These are phyloP conservation scores for Phyllostachys edulis DNA, from an alignment of 176 grass and related monocot genomes.

Conservation along the genomic window DNA sequence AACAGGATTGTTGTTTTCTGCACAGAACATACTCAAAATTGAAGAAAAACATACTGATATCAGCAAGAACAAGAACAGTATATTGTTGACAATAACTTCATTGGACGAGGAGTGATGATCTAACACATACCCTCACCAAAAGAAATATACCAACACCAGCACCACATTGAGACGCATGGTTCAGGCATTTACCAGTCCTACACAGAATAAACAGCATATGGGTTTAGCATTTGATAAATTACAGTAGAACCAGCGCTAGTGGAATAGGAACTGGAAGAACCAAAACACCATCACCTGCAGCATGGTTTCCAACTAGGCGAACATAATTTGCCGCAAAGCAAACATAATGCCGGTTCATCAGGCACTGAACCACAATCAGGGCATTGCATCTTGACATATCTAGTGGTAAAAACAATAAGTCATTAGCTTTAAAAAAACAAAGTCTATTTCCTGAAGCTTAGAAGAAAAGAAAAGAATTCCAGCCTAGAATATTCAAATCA, in stretches of 20 bases:
- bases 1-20: slow-evolving; percentile 96
- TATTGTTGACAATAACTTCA: slow-evolving; percentile 17
- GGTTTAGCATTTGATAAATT: slow-evolving; percentile 24
- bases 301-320: slow-evolving; percentile 86
- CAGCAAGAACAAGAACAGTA: slow-evolving; percentile 7
- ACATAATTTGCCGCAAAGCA: slow-evolving; percentile 89
- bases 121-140: slow-evolving; percentile 83
- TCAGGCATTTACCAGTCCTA: slow-evolving; percentile 81
- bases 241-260: not conserved
- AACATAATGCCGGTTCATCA: slow-evolving; percentile 89
- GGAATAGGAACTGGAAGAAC: slow-evolving; percentile 13
- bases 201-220: slow-evolving; percentile 22
- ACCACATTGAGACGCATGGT: slow-evolving; percentile 78
- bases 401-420: slow-evolving; percentile 12
- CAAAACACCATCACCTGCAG: slow-evolving; percentile 64
- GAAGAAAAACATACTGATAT: not conserved
- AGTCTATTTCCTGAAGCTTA: not conserved
- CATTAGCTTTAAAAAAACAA: slow-evolving; percentile 1
- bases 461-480: too few species aligned
- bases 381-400: slow-evolving; percentile 89
- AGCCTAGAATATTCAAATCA: too few species aligned
- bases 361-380: slow-evolving; percentile 72
- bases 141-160: slow-evolving; percentile 94
- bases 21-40: slow-evolving; percentile 34
- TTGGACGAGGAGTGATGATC: slow-evolving; percentile 4